Evolutionary conservation across 73 alveolate genomes (phyloP), one percentile per base, ranked within the genome.

Genomic region (Blepharisma japonicum): DNA sequence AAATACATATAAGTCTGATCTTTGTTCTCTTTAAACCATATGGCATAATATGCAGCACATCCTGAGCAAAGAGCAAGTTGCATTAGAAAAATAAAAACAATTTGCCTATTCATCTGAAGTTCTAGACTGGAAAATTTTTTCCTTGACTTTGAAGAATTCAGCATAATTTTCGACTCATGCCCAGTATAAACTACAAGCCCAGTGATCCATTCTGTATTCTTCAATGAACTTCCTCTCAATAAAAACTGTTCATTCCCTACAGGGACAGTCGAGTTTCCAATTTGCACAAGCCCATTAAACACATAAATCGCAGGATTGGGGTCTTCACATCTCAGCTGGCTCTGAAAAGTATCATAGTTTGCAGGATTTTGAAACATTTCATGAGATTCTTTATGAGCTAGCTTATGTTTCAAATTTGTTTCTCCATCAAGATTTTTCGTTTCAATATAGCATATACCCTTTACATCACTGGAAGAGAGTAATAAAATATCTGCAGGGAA

Each of bases 401-500:
- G 48, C 84, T 95, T 95, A 87, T 93, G 90, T 90, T 98, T 98
- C 56, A 97, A 84, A 74, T 96, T 97, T 87, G 98, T 97, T 90
- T 98, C 99, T 0, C 99, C 99, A 87, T 98, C 99, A 55, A 71
- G 76, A 45, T 71, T 71, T n/a, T 71, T 71, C 5, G 99, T 97
- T 72, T 95, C 96, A 38, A 97, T 97, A 80, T 89, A 98, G 77
- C 98, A 93, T 25, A 92, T 88, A 38, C 99, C 99, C 9, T 91
- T 97, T 6, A 86, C 95, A 38, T 90, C 89, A 14, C 97, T 87
- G 55, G 98, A 86, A 25, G 94, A 96, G 48, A 98, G 78, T 5
- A 97, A 88, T 9, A 96, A 84, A 85, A 98, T 76, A 83, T 98
- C 99, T 6, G 99, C 98, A 4, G 99, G 99, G 55, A 98, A 92